A percentile compares a stretch with the other conserved stretches of the same genome.
Evolutionary conservation across 2,329 filamentous ascomycete species (phyloP).

Genomic region (Aspergillus sojae): DNA sequence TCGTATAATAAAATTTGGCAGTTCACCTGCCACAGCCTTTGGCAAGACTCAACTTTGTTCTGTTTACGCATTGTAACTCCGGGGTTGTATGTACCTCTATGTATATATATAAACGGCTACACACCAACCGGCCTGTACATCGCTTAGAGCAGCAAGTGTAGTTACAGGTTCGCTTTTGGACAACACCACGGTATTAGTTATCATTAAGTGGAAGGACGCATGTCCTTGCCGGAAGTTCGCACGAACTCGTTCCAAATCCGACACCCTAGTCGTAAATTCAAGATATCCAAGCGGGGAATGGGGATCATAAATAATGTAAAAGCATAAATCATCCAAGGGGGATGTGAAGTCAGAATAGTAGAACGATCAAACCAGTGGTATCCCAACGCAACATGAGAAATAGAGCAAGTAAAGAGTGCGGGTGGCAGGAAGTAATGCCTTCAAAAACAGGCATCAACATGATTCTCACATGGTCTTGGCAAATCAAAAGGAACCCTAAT

Average conservation of each 20-base stretch:
- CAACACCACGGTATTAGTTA: slow-evolving; percentile 15
- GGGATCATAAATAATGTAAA: slow-evolving; percentile 7
- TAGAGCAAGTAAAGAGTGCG: slow-evolving; percentile 13
- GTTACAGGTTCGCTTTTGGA: neutral
- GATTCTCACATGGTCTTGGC: slow-evolving; percentile 14
- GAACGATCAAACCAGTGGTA: slow-evolving; percentile 22
- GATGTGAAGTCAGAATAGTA: slow-evolving; percentile 16
- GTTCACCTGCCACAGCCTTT: neutral
- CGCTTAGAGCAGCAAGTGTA: neutral
- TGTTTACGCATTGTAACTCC: neutral
- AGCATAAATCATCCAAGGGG: slow-evolving; percentile 17
- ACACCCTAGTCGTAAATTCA: slow-evolving; percentile 6
- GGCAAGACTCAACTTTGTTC: neutral
- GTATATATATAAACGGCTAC: neutral
- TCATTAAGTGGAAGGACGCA: slow-evolving; percentile 21
- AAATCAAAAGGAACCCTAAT: slow-evolving; percentile 6
- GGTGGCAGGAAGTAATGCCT: slow-evolving; percentile 7
- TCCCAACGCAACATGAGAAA: slow-evolving; percentile 19
- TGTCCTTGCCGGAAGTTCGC: slow-evolving; percentile 6
- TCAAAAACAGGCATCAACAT: slow-evolving; percentile 15
- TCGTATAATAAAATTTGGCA: neutral
- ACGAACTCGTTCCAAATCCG: neutral
- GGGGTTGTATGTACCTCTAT: neutral
- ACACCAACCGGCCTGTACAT: neutral
- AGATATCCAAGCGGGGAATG: neutral